Conservation (phyloP, 2,329 filamentous ascomycete genomes). For the Catunica adiposa region DNA sequence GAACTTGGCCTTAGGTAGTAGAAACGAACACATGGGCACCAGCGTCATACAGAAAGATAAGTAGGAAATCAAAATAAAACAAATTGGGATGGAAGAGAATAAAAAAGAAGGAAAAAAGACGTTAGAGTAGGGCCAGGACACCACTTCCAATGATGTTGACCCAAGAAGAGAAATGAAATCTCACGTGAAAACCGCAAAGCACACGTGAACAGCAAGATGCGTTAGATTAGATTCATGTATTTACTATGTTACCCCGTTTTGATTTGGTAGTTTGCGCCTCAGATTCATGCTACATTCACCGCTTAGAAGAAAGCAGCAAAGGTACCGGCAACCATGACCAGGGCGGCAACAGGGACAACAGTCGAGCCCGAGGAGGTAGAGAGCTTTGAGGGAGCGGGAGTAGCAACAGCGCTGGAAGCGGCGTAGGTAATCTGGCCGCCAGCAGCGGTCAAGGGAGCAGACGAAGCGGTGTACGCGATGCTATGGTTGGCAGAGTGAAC, state of each 20-base stretch:
- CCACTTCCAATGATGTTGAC: background rate
- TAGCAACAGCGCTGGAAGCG: background rate
- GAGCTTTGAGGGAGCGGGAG: background rate
- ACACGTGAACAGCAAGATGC: background rate
- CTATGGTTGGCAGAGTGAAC: conserved; percentile 3
- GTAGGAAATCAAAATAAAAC: background rate
- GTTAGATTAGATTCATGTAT: background rate
- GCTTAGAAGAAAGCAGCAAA: conserved; percentile 15
- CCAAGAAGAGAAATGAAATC: background rate
- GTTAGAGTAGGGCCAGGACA: background rate
- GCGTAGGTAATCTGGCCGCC: background rate
- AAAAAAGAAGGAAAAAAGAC: conserved; percentile 3
- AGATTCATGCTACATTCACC: background rate
- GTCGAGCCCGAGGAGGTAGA: conserved; percentile 8
- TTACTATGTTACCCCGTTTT: background rate
- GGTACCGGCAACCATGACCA: conserved; percentile 13
- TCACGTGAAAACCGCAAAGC: background rate
- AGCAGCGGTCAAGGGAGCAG: conserved; percentile 4
- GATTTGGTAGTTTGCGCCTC: background rate
- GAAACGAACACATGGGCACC: no score
- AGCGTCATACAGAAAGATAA: background rate
- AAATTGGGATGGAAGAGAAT: background rate
- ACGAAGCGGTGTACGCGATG: conserved; percentile 6
- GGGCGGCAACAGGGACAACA: conserved; percentile 10
- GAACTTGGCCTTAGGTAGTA: background rate